These are phyloP conservation scores for Viola pubescens DNA, from an alignment of 441 rosid species.

Conservation along the genomic window DNA sequence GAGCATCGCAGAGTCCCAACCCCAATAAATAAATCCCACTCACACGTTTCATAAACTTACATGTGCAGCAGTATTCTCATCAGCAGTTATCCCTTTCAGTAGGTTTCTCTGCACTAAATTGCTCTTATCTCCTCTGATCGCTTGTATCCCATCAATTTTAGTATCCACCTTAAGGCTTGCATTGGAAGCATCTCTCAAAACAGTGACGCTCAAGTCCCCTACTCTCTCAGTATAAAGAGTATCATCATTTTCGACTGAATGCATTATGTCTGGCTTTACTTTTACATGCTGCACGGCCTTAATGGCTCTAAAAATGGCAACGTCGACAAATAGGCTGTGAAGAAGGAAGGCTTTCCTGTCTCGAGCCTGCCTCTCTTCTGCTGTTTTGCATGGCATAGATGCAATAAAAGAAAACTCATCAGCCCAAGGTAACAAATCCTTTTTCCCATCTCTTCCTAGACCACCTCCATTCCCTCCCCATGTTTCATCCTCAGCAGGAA, in stretches of 20 bases:
- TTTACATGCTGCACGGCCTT: slow-evolving; percentile 32
- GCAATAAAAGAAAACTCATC: slow-evolving; percentile 47
- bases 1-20: neutral
- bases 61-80: slow-evolving; percentile 59
- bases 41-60: slow-evolving; percentile 29
- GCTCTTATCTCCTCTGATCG: slow-evolving; percentile 23
- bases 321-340: slow-evolving; percentile 53
- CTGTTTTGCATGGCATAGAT: slow-evolving; percentile 52
- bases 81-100: slow-evolving; percentile 66
- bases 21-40: too few relatives aligned
- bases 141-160: slow-evolving; percentile 31
- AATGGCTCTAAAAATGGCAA: slow-evolving; percentile 54
- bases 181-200: slow-evolving; percentile 33
- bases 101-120: slow-evolving; percentile 37
- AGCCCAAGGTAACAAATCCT: slow-evolving; percentile 55
- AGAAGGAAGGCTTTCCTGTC: slow-evolving; percentile 70
- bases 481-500: slow-evolving; percentile 52
- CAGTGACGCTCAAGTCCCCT: slow-evolving; percentile 50
- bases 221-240: slow-evolving; percentile 32
- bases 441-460: slow-evolving; percentile 50
- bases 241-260: slow-evolving; percentile 16
- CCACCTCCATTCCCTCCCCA: slow-evolving; percentile 80
- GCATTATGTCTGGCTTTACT: slow-evolving; percentile 14
- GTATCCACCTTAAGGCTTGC: slow-evolving; percentile 35
- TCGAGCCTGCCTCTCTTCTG: slow-evolving; percentile 60